Percentiles rank a stretch among this genome's conserved stretches.
phyloP scores from a whole-genome alignment of 306 rosid genomes.

The Gleditsia sinensis region DNA sequence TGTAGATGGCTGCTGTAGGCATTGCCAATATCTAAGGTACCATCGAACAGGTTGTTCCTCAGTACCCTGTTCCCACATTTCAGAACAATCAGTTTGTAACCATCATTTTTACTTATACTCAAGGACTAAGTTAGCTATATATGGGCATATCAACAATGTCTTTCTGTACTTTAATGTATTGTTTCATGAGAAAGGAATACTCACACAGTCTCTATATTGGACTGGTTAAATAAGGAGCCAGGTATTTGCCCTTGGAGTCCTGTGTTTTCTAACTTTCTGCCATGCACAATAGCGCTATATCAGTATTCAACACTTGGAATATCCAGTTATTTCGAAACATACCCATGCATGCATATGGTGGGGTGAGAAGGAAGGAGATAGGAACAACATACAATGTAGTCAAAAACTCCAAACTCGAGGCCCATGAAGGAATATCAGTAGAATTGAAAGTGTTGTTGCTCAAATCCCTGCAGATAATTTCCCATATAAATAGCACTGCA shows the following conservation, averaged over 20 bases:
- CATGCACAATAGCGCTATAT: not conserved
- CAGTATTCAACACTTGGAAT: not conserved
- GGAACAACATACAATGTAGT: slow-evolving; percentile 58
- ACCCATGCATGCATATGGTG: no score
- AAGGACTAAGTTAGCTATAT: not conserved
- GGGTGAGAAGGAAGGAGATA: slow-evolving; percentile 14
- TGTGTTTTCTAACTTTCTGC: slow-evolving; percentile 46
- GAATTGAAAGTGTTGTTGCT: slow-evolving; percentile 54
- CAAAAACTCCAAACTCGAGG: slow-evolving; percentile 39
- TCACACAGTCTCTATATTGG: slow-evolving; percentile 46
- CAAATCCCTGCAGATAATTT: slow-evolving; percentile 52
- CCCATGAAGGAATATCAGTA: slow-evolving; percentile 61
- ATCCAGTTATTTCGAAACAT: not conserved
- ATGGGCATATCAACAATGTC: not conserved
- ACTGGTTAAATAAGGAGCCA: slow-evolving; percentile 34
- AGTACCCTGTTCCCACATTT: slow-evolving; percentile 42
- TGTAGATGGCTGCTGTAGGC: slow-evolving; percentile 28
- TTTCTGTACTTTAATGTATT: not conserved
- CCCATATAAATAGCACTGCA: slow-evolving; percentile 2
- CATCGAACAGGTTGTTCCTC: slow-evolving; percentile 35
- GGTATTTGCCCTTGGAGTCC: slow-evolving; percentile 40
- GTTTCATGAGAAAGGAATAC: slow-evolving; percentile 15
- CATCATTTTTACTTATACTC: slow-evolving; percentile 12
- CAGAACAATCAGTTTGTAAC: slow-evolving; percentile 11
- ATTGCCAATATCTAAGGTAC: slow-evolving; percentile 39